These are phyloP conservation scores for Ceratocystiopsis brevicomis DNA, from an alignment of 2,329 filamentous ascomycete species.

Conservation along the genomic window DNA sequence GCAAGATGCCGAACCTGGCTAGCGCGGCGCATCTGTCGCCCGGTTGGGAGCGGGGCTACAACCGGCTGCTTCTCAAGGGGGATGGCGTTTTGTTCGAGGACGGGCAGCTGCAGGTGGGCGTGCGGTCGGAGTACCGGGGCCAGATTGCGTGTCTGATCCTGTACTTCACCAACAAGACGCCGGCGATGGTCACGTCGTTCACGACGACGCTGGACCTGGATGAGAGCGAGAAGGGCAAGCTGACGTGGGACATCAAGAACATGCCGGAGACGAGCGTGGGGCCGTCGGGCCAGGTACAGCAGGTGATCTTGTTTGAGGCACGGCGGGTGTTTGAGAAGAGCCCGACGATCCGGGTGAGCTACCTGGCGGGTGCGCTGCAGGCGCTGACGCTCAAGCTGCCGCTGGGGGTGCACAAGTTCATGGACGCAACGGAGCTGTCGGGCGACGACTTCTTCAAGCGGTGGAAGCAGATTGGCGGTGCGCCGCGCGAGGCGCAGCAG, in stretches of 20 bases:
- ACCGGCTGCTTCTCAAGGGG: slow-evolving; percentile 55
- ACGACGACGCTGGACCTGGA: slow-evolving; percentile 86
- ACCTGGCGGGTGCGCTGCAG: slow-evolving; percentile 82
- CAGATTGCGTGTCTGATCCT: slow-evolving; percentile 89
- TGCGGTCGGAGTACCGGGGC: slow-evolving; percentile 87
- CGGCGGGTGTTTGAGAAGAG: slow-evolving; percentile 63
- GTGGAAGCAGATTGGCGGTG: slow-evolving; percentile 94
- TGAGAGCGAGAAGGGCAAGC: slow-evolving; percentile 38
- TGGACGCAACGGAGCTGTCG: slow-evolving; percentile 74
- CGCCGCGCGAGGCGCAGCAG: slow-evolving; percentile 68
- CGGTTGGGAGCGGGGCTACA: slow-evolving; percentile 84
- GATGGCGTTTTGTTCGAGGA: slow-evolving; percentile 93
- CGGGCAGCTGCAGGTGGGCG: slow-evolving; percentile 75
- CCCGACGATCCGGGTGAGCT: slow-evolving; percentile 85
- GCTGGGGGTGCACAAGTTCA: slow-evolving; percentile 81
- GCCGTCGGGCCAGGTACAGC: slow-evolving; percentile 63
- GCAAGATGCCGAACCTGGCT: slow-evolving; percentile 65
- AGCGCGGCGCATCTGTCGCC: slow-evolving; percentile 84
- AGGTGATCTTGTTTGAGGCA: slow-evolving; percentile 88
- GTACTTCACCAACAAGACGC: slow-evolving; percentile 90
- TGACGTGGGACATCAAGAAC: slow-evolving; percentile 76
- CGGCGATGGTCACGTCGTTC: slow-evolving; percentile 69
- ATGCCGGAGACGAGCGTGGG: slow-evolving; percentile 67
- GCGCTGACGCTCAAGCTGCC: slow-evolving; percentile 82
- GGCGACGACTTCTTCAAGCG: slow-evolving; percentile 96